These are phyloP conservation scores for Citropsis articulata DNA, from an alignment of 345 rosid genomes.

Conservation along the genomic window DNA sequence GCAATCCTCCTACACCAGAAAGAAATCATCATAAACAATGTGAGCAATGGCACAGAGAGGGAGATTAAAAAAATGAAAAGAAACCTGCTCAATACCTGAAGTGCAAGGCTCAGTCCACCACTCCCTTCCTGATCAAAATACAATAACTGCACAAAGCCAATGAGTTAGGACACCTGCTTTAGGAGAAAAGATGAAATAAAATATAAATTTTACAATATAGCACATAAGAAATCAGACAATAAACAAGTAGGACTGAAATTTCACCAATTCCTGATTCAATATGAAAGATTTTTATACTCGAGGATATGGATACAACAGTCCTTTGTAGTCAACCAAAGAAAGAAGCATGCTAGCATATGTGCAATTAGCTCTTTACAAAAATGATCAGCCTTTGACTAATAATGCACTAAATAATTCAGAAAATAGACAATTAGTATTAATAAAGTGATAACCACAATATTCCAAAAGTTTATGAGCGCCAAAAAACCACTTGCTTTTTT, in stretches of 20 bases:
- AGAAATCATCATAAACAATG: slow-evolving; percentile 5
- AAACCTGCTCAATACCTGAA: slow-evolving; percentile 59
- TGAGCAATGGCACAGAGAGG: not conserved
- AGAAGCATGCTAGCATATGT: not conserved
- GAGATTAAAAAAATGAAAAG: not conserved
- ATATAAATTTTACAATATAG: not conserved
- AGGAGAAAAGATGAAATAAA: not conserved
- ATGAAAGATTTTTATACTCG: not conserved
- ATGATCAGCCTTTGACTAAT: not conserved
- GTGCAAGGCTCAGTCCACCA: slow-evolving; percentile 84
- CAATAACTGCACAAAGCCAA: slow-evolving; percentile 70
- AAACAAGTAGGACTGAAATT: not conserved
- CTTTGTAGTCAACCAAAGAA: not conserved
- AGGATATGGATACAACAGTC: not conserved
- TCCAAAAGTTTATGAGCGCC: not conserved
- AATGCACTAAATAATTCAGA: not conserved
- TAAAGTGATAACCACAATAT: not conserved
- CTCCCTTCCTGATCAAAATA: slow-evolving; percentile 80
- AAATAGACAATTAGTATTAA: not conserved
- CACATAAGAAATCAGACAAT: not conserved
- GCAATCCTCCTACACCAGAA: slow-evolving; percentile 73
- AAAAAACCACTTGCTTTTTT: not conserved
- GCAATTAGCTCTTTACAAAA: not conserved
- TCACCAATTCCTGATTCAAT: not conserved
- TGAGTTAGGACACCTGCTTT: slow-evolving; percentile 11